A percentile compares a stretch with the other conserved stretches of the same genome.
Evolutionary conservation across 2,329 filamentous ascomycete species (phyloP).

Genomic region (Calonectria pseudoreteaudii): DNA sequence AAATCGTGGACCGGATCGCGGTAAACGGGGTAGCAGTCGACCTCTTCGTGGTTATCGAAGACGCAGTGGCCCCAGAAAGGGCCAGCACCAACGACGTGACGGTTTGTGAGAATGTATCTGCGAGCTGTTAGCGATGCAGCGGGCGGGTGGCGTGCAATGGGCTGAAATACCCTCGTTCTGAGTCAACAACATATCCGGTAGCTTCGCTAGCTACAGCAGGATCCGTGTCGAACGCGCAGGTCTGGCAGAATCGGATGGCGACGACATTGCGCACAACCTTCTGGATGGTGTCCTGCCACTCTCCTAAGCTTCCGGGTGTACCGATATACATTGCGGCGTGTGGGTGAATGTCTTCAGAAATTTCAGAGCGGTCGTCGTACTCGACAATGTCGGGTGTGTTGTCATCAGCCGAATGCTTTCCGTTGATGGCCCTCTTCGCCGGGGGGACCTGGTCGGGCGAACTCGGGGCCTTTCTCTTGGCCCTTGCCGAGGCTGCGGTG

Average conservation of each 20-base stretch:
- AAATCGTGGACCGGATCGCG: constrained; percentile 99
- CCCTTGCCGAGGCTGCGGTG: constrained; percentile 53
- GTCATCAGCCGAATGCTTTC: constrained; percentile 61
- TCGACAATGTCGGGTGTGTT: constrained; percentile 60
- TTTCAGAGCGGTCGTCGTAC: constrained; percentile 56
- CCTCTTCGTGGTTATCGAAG: constrained; percentile 98
- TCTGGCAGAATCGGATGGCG: constrained; percentile 99
- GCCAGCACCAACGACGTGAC: constrained; percentile 93
- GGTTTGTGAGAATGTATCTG: constrained; percentile 85
- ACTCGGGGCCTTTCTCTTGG: constrained; percentile 65
- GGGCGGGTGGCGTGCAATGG: background rate
- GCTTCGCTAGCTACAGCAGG: constrained; percentile 93
- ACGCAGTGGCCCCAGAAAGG: constrained; percentile 99
- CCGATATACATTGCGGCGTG: constrained; percentile 50
- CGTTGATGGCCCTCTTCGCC: constrained; percentile 55
- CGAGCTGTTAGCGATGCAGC: constrained; percentile 7
- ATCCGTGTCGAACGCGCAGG: constrained; percentile 98
- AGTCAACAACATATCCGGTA: constrained; percentile 97
- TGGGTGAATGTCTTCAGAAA: constrained; percentile 54
- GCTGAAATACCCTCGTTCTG: constrained; percentile 78
- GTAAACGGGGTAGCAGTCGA: constrained; percentile 96
- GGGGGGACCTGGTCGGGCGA: constrained; percentile 52
- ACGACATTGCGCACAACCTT: constrained; percentile 95
- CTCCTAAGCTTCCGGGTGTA: constrained; percentile 59
- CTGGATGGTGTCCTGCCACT: constrained; percentile 97